These are phyloP conservation scores for Symbiodinium natans DNA, from an alignment of 73 alveolate genomes.

Conservation along the genomic window DNA sequence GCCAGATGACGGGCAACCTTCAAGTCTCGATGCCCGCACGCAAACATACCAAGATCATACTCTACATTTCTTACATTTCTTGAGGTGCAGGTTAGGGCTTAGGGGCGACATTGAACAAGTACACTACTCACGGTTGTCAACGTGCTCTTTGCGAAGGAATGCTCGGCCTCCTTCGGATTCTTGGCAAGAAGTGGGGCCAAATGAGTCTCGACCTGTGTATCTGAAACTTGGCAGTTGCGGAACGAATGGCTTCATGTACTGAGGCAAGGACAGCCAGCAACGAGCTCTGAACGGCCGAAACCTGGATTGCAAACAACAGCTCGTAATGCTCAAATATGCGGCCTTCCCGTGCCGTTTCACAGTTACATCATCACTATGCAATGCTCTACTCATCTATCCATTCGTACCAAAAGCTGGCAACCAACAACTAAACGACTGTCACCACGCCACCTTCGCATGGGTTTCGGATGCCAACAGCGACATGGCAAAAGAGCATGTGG, in stretches of 20 bases:
- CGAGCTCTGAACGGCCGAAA: constrained; percentile 91
- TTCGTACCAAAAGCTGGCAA: not conserved
- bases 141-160: not conserved
- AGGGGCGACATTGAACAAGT: not conserved
- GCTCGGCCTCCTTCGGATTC: constrained; percentile 44
- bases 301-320: not conserved
- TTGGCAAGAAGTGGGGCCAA: constrained; percentile 71
- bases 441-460: constrained; percentile 17
- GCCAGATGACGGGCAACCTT: constrained; percentile 74
- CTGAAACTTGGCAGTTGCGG: too few species aligned
- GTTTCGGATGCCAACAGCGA: constrained; percentile 84
- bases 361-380: not conserved
- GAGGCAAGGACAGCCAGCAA: constrained; percentile 17
- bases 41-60: too few species aligned
- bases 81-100: not conserved
- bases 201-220: constrained; percentile 67
- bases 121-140: not conserved
- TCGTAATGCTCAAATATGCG: not conserved
- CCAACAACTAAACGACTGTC: not conserved
- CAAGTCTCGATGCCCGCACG: too few species aligned
- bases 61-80: too few species aligned
- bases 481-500: constrained; percentile 39
- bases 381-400: not conserved
- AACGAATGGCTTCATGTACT: not conserved
- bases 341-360: not conserved